These are phyloP conservation scores for Alternaria conjuncta DNA, from an alignment of 2,329 filamentous ascomycete species.

Conservation along the genomic window DNA sequence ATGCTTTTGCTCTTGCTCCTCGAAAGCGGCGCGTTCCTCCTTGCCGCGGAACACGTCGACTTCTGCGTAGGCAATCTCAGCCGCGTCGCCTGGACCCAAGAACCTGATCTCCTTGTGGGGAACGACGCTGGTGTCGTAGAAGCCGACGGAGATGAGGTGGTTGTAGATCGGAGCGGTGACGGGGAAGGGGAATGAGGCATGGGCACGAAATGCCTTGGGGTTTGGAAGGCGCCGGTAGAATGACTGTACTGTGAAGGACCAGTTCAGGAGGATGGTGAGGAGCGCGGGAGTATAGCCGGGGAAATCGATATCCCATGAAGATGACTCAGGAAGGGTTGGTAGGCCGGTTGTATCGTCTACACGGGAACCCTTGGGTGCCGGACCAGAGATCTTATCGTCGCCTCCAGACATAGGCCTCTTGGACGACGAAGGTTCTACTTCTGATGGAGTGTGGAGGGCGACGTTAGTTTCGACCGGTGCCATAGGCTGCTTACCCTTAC, in stretches of 20 bases:
- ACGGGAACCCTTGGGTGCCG: constrained; percentile 1
- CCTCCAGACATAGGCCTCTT: constrained; percentile 13
- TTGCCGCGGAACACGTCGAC: constrained; percentile 28
- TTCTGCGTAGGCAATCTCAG: constrained; percentile 24
- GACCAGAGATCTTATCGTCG: background rate
- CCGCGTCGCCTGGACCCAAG: constrained; percentile 25
- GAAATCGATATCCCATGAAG: constrained; percentile 14
- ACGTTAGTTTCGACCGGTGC: background rate
- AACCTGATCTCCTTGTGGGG: constrained; percentile 27
- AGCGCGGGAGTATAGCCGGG: constrained; percentile 25
- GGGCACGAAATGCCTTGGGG: constrained; percentile 15
- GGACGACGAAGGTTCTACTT: background rate
- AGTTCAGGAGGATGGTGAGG: constrained; percentile 23
- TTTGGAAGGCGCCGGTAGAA: constrained; percentile 14
- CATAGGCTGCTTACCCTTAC: background rate
- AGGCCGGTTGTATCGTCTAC: constrained; percentile 8
- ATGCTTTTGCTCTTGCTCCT: background rate
- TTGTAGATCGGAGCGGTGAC: constrained; percentile 16
- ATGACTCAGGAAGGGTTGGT: constrained; percentile 7
- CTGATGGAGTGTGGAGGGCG: constrained; percentile 11
- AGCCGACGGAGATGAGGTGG: constrained; percentile 22
- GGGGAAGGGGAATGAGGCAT: constrained; percentile 24
- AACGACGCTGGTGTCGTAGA: constrained; percentile 25
- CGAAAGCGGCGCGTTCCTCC: background rate
- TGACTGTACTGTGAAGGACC: constrained; percentile 23